Evolutionary conservation across 805 yeast genomes (phyloP).

Genomic region (Metschnikowia lochheadii): DNA sequence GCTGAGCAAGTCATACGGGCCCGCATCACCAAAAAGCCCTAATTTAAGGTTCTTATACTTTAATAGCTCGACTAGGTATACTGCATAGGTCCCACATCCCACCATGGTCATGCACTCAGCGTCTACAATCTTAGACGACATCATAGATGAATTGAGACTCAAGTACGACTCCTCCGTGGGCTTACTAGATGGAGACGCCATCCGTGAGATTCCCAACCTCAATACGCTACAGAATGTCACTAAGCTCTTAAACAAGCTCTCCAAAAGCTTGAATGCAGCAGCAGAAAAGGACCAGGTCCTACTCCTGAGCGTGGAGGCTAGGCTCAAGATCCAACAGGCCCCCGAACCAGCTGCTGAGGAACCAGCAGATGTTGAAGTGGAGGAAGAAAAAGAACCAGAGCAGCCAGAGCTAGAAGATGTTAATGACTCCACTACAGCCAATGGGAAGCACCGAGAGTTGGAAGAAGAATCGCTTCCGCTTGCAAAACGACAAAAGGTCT

Average conservation of each 20-base stretch:
- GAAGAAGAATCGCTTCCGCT: conserved; percentile 16
- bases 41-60: too few species aligned
- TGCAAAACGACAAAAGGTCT: conserved; percentile 13
- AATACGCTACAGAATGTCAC: conserved; percentile 43
- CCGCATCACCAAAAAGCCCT: neutral
- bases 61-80: neutral
- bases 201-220: conserved; percentile 39
- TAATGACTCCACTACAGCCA: neutral
- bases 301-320: conserved; percentile 19
- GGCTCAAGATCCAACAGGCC: conserved; percentile 1
- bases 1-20: neutral
- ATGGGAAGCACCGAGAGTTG: conserved; percentile 7
- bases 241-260: conserved; percentile 38
- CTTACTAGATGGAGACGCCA: conserved; percentile 54
- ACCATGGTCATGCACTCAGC: conserved; percentile 24
- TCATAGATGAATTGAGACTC: conserved; percentile 49
- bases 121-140: conserved; percentile 44
- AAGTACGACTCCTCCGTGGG: conserved; percentile 59
- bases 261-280: conserved; percentile 34
- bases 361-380: conserved; percentile 4
- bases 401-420: conserved; percentile 6
- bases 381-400: neutral
- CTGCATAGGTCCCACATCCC: neutral
- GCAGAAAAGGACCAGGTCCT: conserved; percentile 28
- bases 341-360: conserved; percentile 4